Conservation (phyloP, 768 basidiomycete species). For the Sarcodon sp. region DNA sequence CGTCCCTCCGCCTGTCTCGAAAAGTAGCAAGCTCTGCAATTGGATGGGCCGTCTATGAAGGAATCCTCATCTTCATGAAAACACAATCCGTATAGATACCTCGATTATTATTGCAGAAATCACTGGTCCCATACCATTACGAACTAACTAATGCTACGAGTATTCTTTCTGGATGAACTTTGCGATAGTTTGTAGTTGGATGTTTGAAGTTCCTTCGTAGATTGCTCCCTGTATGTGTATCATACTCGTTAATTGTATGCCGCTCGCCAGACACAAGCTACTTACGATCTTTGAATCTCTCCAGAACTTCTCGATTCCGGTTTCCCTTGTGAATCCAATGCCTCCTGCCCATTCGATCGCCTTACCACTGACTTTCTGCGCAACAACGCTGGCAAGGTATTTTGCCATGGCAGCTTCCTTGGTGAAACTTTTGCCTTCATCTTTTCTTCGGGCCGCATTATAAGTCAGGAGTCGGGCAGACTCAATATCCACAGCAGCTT, state of each 20-base stretch:
- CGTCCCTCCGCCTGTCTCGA: conserved; percentile 67
- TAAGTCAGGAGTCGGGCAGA: conserved; percentile 85
- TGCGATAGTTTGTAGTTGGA: conserved; percentile 93
- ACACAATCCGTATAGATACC: conserved; percentile 8
- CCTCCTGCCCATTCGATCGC: conserved; percentile 98
- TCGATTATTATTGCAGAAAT: not conserved
- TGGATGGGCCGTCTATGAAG: conserved; percentile 88
- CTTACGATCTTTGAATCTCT: conserved; percentile 91
- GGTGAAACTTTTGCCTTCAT: conserved; percentile 74
- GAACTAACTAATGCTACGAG: conserved; percentile 24
- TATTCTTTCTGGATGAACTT: conserved; percentile 83
- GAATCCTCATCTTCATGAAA: conserved; percentile 44
- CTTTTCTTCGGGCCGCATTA: conserved; percentile 92
- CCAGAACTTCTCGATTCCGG: conserved; percentile 95
- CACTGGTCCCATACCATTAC: not conserved
- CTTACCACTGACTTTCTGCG: conserved; percentile 73
- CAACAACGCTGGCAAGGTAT: conserved; percentile 81
- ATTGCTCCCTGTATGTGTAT: conserved; percentile 55
- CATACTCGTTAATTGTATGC: no score
- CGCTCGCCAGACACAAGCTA: conserved; percentile 6
- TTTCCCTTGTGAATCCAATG: conserved; percentile 85
- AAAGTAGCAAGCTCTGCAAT: conserved; percentile 87
- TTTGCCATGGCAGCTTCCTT: conserved; percentile 99
- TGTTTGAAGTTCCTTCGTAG: conserved; percentile 96
- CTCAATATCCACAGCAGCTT: conserved; percentile 84